Conservation (phyloP, 345 rosid species). For the Zanthoxylum bungeanum region DNA sequence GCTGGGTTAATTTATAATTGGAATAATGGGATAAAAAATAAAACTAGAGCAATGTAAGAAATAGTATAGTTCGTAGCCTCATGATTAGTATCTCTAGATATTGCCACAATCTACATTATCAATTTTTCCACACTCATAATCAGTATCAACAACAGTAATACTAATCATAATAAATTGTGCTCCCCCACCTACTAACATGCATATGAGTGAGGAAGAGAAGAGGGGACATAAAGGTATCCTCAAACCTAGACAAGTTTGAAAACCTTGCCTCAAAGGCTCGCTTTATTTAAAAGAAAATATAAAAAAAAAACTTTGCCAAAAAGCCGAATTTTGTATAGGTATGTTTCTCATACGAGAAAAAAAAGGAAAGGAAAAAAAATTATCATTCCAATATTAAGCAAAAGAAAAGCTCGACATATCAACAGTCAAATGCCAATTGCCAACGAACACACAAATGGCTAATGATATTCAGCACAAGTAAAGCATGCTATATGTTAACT, state of each 20-base stretch:
- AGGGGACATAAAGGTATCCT: neutral
- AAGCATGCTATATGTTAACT: neutral
- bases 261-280: neutral
- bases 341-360: neutral
- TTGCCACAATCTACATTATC: neutral
- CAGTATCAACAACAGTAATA: neutral
- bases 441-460: neutral
- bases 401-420: neutral
- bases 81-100: neutral
- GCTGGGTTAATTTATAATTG: neutral
- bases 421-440: neutral
- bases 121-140: neutral
- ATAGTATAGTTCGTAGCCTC: neutral
- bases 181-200: neutral
- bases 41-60: neutral
- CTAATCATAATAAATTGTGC: neutral
- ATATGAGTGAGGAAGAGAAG: no score
- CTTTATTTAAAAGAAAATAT: neutral
- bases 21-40: neutral
- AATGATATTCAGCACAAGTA: neutral
- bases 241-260: neutral
- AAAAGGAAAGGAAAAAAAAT: neutral
- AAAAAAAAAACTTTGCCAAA: no score
- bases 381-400: neutral
- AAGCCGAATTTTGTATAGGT: neutral